Percentiles rank a stretch among this genome's conserved stretches.
Conservation (phyloP, 345 rosid genomes). For the rapeseed (Brassica napus) region Da-Ae NC_063446.1:5289501-5290000, state of each 20-base stretch:
- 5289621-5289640: constrained; percentile 20
- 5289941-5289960: constrained; percentile 13
- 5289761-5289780: neutral
- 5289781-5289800: neutral
- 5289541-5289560: neutral
- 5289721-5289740: neutral
- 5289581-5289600: neutral
- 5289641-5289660: neutral
- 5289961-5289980: constrained; percentile 1
- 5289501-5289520: neutral
- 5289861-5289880: neutral
- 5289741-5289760: neutral
- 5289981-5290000: constrained; percentile 7
- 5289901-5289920: neutral
- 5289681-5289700: constrained; percentile 28
- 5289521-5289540: constrained; percentile 6
- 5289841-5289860: constrained; percentile 26
- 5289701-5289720: neutral
- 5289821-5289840: constrained; percentile 10
- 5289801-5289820: neutral
- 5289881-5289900: constrained; percentile 9
- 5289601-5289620: constrained; percentile 20
- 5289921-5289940: neutral
- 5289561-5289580: neutral
- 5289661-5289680: constrained; percentile 18